These are phyloP conservation scores for Rasamsonia emersonii DNA, from an alignment of 2,329 filamentous ascomycete species.

Conservation along the genomic window DNA sequence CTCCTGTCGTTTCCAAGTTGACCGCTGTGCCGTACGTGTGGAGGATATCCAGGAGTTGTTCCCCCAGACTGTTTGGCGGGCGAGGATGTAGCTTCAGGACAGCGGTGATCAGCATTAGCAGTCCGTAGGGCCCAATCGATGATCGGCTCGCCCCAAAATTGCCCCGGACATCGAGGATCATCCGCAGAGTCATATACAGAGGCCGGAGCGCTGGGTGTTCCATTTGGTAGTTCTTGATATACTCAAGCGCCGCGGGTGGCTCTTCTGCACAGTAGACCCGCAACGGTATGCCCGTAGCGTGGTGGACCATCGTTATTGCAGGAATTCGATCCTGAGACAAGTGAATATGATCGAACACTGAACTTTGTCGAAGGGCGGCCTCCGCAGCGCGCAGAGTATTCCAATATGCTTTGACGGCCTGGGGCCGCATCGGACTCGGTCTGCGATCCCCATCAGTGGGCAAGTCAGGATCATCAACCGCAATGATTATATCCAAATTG, in stretches of 20 bases:
- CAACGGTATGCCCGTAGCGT: slow-evolving; percentile 40
- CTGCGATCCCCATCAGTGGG: slow-evolving; percentile 16
- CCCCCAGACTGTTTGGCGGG: slow-evolving; percentile 24
- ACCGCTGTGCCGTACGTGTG: slow-evolving; percentile 39
- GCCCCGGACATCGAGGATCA: too few species aligned
- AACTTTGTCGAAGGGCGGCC: slow-evolving; percentile 13
- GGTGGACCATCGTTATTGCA: slow-evolving; percentile 33
- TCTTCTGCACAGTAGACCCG: slow-evolving; percentile 44
- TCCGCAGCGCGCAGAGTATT: slow-evolving; percentile 17
- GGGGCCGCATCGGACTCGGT: slow-evolving; percentile 26
- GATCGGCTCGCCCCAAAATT: too few species aligned
- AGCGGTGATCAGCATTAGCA: slow-evolving; percentile 51
- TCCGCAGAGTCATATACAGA: slow-evolving; percentile 42
- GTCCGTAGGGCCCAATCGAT: slow-evolving; percentile 46
- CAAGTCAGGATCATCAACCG: slow-evolving; percentile 18
- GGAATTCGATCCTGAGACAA: slow-evolving; percentile 19
- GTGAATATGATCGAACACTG: slow-evolving; percentile 14
- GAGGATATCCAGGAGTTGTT: slow-evolving; percentile 42
- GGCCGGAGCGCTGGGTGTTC: slow-evolving; percentile 42
- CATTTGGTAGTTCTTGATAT: slow-evolving; percentile 38
- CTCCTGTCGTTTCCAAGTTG: slow-evolving; percentile 37
- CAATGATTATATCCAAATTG: slow-evolving; percentile 44
- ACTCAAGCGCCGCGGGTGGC: slow-evolving; percentile 29
- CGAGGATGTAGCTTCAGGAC: slow-evolving; percentile 39
- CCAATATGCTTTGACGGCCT: slow-evolving; percentile 17